Evolutionary conservation across 495 filamentous ascomycete species (phyloP), one percentile per base, ranked within the genome.

Genomic region (Chaetomium tenue): DNA sequence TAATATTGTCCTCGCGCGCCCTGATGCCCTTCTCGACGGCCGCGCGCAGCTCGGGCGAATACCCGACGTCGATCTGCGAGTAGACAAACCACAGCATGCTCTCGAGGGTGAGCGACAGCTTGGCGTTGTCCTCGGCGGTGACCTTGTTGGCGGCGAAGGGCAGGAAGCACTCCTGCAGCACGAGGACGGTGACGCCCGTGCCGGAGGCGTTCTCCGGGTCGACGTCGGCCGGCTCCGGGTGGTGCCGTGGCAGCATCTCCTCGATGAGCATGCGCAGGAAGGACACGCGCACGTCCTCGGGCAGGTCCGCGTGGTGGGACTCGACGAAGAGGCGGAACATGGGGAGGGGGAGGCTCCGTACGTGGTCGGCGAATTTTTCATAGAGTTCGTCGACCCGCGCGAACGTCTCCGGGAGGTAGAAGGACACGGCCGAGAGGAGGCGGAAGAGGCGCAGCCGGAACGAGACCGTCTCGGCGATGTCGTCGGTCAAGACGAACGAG

Each of bases 21-120:
- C 66, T 58, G 50, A 93, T 88, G 0, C 93, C 93, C 61, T 66
- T 71, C 65, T 87, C 77, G 18, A 91, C 81, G 0, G 87, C 84
- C 2, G 68, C 63, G 18, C 79, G 73, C 25, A 95, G 68, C 5
- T 65, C 68, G 0, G 72, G 65, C 18, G 81, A 83, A 52, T 83
- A 76, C 23, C 67, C 70, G 9, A 88, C 63, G 0, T 73, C 69
- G 1, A 80, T 79, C 30, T 26, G 26, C 26, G 61, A 66, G 66
- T 78, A 76, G n/a, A 92, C 70, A 5, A 89, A 75, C 51, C 87
- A 81, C 58, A 93, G 66, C 60, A 95, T 72, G 0, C 81, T 80
- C 74, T 98, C 93, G 0, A 97, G 72, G 57, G 91, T 71, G 3
- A 97, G 75, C 5, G 88, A 88, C 39, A 97, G 79, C 74, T 92